Percentiles rank a stretch among this genome's conserved stretches.
Conservation (phyloP, 2,329 filamentous ascomycete species). For the Colletotrichum sansevieriae region DNA sequence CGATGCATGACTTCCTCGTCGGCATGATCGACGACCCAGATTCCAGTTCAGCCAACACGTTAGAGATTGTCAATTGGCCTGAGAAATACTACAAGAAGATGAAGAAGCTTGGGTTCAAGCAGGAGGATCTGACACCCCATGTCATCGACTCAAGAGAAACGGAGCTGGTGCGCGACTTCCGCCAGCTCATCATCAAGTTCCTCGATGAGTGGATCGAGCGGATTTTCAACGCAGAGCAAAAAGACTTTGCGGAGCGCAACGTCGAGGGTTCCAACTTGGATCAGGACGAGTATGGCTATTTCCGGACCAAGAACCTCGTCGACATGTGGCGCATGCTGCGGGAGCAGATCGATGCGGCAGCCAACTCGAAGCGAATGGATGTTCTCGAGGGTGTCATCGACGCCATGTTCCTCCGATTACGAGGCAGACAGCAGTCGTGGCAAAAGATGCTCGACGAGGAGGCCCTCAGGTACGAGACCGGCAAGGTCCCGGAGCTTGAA, state of each 20-base stretch:
- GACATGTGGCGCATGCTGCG: conserved; percentile 98
- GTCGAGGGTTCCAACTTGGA: conserved; percentile 83
- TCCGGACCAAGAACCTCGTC: conserved; percentile 90
- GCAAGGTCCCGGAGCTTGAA: conserved; percentile 67
- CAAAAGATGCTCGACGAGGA: conserved; percentile 91
- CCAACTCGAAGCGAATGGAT: conserved; percentile 86
- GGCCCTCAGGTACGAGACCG: conserved; percentile 76
- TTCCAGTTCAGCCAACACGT: conserved; percentile 86
- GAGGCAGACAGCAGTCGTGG: conserved; percentile 86
- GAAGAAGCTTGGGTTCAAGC: conserved; percentile 85
- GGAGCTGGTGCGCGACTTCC: conserved; percentile 93
- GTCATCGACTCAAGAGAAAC: conserved; percentile 90
- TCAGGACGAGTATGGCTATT: conserved; percentile 88
- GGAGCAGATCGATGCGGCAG: conserved; percentile 89
- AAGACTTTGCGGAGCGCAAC: conserved; percentile 83
- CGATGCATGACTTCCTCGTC: conserved; percentile 96
- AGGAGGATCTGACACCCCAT: conserved; percentile 84
- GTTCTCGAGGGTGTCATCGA: conserved; percentile 96
- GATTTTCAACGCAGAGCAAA: conserved; percentile 85
- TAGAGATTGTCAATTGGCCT: conserved; percentile 94
- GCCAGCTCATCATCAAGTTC: conserved; percentile 93
- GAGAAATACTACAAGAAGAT: conserved; percentile 98
- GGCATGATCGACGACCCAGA: conserved; percentile 86
- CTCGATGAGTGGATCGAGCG: conserved; percentile 98
- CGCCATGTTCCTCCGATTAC: conserved; percentile 91